A percentile compares a stretch with the other conserved stretches of the same genome.
phyloP scores from a whole-genome alignment of 345 rosid species.

The Salix caprea region DNA sequence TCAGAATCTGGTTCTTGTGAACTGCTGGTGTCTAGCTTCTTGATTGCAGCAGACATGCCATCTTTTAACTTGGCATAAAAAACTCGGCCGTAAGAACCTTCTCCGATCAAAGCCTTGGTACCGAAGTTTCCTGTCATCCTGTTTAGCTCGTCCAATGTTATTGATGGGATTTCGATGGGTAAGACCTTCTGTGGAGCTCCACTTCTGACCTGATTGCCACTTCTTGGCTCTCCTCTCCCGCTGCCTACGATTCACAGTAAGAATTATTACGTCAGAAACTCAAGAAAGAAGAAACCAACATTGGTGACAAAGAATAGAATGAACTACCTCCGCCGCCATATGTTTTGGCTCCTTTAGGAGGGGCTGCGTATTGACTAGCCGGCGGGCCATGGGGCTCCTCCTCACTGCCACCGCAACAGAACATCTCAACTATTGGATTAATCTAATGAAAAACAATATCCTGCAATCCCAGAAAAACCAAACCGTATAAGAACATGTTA shows the following conservation, averaged over 20 bases:
- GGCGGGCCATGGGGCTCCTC: constrained; percentile 67
- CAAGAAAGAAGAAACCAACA: neutral
- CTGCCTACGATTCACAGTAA: constrained; percentile 30
- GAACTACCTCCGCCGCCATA: constrained; percentile 40
- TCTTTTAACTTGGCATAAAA: constrained; percentile 54
- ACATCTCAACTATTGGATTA: constrained; percentile 36
- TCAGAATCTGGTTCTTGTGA: constrained; percentile 78
- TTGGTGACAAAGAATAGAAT: neutral
- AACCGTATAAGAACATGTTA: neutral
- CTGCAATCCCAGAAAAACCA: constrained; percentile 11
- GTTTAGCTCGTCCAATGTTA: constrained; percentile 66
- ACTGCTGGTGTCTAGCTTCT: constrained; percentile 77
- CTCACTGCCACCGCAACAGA: constrained; percentile 86
- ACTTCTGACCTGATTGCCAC: constrained; percentile 41
- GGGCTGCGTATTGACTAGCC: constrained; percentile 62
- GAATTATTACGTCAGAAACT: neutral
- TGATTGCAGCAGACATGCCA: constrained; percentile 62
- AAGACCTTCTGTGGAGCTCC: constrained; percentile 75
- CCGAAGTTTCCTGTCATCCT: constrained; percentile 65
- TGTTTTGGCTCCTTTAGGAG: constrained; percentile 63
- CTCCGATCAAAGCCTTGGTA: constrained; percentile 78
- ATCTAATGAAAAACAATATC: neutral
- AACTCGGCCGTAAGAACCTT: constrained; percentile 98
- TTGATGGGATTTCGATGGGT: constrained; percentile 69
- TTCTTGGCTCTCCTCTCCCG: constrained; percentile 71